Evolutionary conservation across 345 rosid species (phyloP).

Genomic region (Eucalyptus sideroxylon): DNA sequence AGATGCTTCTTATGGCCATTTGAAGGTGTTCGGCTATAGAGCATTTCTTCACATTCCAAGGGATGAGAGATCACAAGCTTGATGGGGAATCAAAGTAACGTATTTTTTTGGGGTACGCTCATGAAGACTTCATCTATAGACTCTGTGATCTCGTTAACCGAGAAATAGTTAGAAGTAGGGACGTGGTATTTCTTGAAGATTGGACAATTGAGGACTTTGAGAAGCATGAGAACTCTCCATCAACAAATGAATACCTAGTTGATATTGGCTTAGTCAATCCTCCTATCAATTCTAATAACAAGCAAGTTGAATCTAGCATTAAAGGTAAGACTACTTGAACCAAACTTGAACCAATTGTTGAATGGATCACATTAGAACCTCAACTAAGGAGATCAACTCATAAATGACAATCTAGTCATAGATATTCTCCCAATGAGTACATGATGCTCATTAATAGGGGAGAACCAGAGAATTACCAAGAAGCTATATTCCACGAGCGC

Average conservation of each 20-base stretch:
- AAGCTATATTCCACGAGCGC: background rate
- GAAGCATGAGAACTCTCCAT: background rate
- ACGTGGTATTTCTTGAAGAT: background rate
- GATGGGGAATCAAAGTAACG: background rate
- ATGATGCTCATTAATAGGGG: background rate
- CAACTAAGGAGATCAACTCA: background rate
- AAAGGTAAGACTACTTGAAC: background rate
- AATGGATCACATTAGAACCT: fast-evolving
- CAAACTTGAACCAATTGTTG: background rate
- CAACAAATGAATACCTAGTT: background rate
- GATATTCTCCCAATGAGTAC: background rate
- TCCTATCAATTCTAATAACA: background rate
- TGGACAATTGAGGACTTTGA: background rate
- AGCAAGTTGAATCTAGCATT: background rate
- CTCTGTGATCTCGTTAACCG: background rate
- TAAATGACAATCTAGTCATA: background rate
- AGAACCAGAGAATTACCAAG: background rate
- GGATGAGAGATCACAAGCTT: background rate
- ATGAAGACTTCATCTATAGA: background rate
- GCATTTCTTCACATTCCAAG: background rate
- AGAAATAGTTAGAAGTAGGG: background rate
- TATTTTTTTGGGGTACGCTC: background rate
- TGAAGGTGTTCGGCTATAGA: fast-evolving
- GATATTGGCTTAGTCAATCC: background rate
- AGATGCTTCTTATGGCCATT: background rate